These are phyloP conservation scores for Cyclanthera cordifolia DNA, from an alignment of 306 rosid species.

Conservation along the genomic window DNA sequence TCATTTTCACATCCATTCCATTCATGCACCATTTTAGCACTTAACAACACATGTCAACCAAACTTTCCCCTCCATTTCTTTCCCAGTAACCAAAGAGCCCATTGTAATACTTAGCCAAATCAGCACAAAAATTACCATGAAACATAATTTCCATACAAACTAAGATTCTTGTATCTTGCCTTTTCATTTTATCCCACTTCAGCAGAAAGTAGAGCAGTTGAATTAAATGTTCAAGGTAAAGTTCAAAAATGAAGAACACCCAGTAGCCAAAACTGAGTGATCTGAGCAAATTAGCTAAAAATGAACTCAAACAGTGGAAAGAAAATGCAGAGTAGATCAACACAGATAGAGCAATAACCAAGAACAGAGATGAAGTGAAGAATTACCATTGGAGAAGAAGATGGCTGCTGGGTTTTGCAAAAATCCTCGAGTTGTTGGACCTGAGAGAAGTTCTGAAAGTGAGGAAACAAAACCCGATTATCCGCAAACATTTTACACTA, in stretches of 20 bases:
- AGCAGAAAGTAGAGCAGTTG: not conserved
- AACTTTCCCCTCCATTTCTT: not conserved
- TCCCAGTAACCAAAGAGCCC: not conserved
- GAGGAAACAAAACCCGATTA: conserved; percentile 55
- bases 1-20: conserved; percentile 2
- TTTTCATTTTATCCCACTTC: conserved; percentile 2
- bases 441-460: conserved; percentile 53
- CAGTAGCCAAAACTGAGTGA: not conserved
- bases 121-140: not conserved
- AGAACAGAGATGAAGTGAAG: conserved; percentile 5
- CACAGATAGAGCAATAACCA: conserved; percentile 12
- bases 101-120: not conserved
- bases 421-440: conserved; percentile 84
- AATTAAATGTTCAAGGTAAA: not conserved
- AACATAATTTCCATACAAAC: not conserved
- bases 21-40: not conserved
- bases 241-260: not conserved
- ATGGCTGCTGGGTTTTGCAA: conserved; percentile 47
- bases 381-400: conserved; percentile 37
- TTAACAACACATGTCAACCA: not conserved
- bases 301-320: not conserved
- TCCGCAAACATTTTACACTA: conserved; percentile 67
- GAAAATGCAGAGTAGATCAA: not conserved
- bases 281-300: not conserved
- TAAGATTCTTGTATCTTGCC: not conserved